A percentile compares a stretch with the other conserved stretches of the same genome.
These are phyloP conservation scores for Huiozyma naganishii DNA, from an alignment of 805 yeast genomes.

Conservation along the genomic window DNA sequence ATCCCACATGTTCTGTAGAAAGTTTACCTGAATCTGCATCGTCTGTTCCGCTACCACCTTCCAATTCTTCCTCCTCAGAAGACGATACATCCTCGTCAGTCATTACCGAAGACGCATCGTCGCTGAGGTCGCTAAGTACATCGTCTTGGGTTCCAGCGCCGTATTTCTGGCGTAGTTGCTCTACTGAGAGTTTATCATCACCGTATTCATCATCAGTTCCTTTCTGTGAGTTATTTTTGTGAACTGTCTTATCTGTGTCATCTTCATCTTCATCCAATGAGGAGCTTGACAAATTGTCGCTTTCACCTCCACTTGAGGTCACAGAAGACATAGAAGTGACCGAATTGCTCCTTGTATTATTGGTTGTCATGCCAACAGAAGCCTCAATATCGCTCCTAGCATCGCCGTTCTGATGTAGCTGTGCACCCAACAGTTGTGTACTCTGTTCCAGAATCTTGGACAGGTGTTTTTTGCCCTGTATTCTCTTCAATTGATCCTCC, in stretches of 20 bases:
- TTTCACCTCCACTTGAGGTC: slow-evolving; percentile 6
- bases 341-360: background rate
- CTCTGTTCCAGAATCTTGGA: slow-evolving; percentile 85
- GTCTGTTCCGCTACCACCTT: slow-evolving; percentile 11
- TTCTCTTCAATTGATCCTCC: slow-evolving; percentile 67
- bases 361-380: slow-evolving; percentile 4
- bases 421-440: slow-evolving; percentile 81
- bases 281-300: slow-evolving; percentile 10
- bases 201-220: slow-evolving; percentile 11
- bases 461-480: slow-evolving; percentile 77
- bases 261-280: slow-evolving; percentile 9
- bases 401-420: slow-evolving; percentile 36
- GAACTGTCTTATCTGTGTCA: background rate
- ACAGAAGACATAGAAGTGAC: background rate
- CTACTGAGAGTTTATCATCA: slow-evolving; percentile 30
- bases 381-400: slow-evolving; percentile 2
- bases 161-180: slow-evolving; percentile 35
- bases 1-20: slow-evolving; percentile 9
- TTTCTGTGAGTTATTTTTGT: background rate
- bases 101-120: slow-evolving; percentile 7
- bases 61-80: slow-evolving; percentile 7
- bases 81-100: slow-evolving; percentile 7
- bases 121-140: slow-evolving; percentile 3
- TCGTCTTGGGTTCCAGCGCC: slow-evolving; percentile 14
- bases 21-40: slow-evolving; percentile 25